These are phyloP conservation scores for Bullera alba DNA, from an alignment of 768 basidiomycete species.

Conservation along the genomic window DNA sequence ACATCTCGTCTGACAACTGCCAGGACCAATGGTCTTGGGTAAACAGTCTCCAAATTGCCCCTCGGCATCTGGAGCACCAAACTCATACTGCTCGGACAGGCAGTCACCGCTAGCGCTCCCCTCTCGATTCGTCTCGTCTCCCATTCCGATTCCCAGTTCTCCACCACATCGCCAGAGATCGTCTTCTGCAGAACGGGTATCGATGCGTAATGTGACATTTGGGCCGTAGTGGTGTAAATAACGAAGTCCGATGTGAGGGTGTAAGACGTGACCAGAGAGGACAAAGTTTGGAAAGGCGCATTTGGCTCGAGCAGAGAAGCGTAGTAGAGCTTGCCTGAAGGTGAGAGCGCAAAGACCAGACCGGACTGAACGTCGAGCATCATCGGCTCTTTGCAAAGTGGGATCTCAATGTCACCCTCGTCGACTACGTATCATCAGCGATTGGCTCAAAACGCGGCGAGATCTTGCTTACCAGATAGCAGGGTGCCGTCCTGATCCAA, in stretches of 20 bases:
- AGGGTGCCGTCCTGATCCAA: not conserved
- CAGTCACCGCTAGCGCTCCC: conserved; percentile 80
- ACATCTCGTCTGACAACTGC: conserved; percentile 71
- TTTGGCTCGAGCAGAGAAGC: conserved; percentile 10
- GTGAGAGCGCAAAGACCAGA: conserved; percentile 58
- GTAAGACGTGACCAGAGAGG: conserved; percentile 57
- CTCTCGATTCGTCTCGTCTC: conserved; percentile 77
- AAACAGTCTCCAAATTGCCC: conserved; percentile 92
- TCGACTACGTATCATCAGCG: conserved; percentile 9
- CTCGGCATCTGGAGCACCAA: conserved; percentile 95
- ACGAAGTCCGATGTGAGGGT: conserved; percentile 63
- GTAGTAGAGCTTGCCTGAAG: conserved; percentile 59
- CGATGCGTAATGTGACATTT: conserved; percentile 71
- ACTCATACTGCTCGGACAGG: conserved; percentile 78
- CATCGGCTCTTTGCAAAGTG: conserved; percentile 22
- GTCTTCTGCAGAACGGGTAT: conserved; percentile 40
- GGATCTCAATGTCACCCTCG: conserved; percentile 8
- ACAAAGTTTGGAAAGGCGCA: conserved; percentile 29
- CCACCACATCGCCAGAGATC: conserved; percentile 28
- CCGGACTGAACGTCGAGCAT: conserved; percentile 7
- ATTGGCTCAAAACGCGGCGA: not conserved
- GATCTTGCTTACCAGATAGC: not conserved
- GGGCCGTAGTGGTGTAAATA: conserved; percentile 74
- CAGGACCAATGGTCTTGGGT: conserved; percentile 84
- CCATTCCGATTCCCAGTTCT: conserved; percentile 49